Evolutionary conservation across 106 monocot genomes (phyloP).

Genomic region (Gastrodia elata): DNA sequence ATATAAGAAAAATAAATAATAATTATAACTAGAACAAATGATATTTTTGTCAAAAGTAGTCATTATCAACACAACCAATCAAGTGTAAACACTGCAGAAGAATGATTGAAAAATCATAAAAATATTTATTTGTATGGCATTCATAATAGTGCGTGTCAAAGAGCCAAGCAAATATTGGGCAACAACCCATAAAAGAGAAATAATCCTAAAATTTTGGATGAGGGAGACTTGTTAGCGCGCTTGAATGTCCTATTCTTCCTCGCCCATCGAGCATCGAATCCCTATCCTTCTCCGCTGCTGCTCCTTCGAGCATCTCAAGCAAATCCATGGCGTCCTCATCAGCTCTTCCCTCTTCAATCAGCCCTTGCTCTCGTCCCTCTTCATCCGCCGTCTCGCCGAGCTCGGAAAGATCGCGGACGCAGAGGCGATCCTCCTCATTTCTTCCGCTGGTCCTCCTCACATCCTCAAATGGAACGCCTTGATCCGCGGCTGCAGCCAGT

Average conservation of each 20-base stretch:
- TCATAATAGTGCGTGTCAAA: no score
- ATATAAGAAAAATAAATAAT: no score
- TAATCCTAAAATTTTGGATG: no score
- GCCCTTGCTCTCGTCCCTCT: slow-evolving; percentile 17
- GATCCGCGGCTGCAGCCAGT: slow-evolving; percentile 21
- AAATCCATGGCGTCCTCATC: slow-evolving; percentile 27
- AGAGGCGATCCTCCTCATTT: slow-evolving; percentile 19
- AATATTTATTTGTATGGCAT: no score
- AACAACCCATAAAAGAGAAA: no score
- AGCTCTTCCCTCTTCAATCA: slow-evolving; percentile 15
- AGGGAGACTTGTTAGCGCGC: not conserved
- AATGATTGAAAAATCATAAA: no score
- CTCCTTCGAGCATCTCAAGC: slow-evolving; percentile 19
- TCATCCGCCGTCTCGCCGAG: slow-evolving; percentile 33
- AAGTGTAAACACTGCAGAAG: no score
- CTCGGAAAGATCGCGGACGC: slow-evolving; percentile 14
- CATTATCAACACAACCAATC: no score
- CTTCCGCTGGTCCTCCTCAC: not conserved
- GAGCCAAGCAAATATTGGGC: no score
- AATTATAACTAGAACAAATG: no score
- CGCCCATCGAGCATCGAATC: slow-evolving; percentile 2
- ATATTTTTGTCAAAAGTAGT: no score
- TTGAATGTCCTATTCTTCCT: not conserved
- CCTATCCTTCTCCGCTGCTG: slow-evolving; percentile 13
- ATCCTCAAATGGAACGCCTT: slow-evolving; percentile 24